Evolutionary conservation across 2,329 filamentous ascomycete genomes (phyloP), one percentile per base, ranked within the genome.

Genomic region (Scedosporium minutisporum): DNA sequence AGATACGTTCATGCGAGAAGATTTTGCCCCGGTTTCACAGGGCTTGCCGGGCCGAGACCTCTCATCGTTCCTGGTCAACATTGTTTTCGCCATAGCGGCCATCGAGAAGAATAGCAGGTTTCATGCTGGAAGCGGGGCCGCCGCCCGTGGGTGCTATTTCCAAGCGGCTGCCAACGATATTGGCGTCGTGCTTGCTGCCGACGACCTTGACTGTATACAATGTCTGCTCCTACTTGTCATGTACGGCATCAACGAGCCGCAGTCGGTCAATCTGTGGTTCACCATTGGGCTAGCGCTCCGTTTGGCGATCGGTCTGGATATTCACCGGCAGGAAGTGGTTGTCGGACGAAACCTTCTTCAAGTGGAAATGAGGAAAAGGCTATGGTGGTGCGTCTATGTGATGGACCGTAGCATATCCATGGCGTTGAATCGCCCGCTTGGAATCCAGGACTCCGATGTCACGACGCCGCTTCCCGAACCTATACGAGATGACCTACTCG

Each of bases 341-440:
- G 33, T 57, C 21, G 33, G 33, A 23, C 25, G 29, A 29, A 60
- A 63, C 7, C 16, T 63, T 14, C 41, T 67, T n/a, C 38, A 64
- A 7, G 59, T 58, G 29, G 69, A 73, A 51, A 69, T 71, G 65
- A 53, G 59, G 41, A 69, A 71, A 21, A 66, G 70, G 3, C 60
- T 72, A 1, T 72, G 70, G 63, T 73, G 71, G 71, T 68, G 68
- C 46, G 64, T 71, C 6, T 70, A 71, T 42, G 63, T 64, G n/a
- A 69, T 68, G 62, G 64, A 69, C 4, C 64, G 69, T 27, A 68
- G 65, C 21, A 69, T 70, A 46, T 68, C 66, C 1, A 68, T 71
- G 44, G 67, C 69, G 33, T 65, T 70, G 60, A 67, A 69, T 21
- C 63, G 67, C 4, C 69, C 70, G 0, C 59, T 69, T 2, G 67